A percentile compares a stretch with the other conserved stretches of the same genome.
Evolutionary conservation across 2,329 filamentous ascomycete species (phyloP).

Genomic region (Alternaria sp.): DNA sequence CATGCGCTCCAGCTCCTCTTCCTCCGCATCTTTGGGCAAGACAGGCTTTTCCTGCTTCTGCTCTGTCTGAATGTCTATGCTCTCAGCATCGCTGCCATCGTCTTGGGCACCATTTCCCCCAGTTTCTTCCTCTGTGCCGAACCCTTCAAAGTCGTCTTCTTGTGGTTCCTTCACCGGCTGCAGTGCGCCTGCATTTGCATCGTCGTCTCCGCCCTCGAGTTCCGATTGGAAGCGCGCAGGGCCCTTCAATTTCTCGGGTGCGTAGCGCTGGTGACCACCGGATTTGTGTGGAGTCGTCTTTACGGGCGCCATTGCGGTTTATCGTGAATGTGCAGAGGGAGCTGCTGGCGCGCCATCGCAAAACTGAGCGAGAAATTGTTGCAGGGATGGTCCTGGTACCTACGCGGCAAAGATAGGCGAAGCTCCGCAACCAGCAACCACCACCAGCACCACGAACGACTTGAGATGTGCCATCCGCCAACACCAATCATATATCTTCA

Average conservation of each 20-base stretch:
- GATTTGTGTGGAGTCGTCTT: constrained; percentile 35
- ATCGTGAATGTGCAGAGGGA: constrained; percentile 24
- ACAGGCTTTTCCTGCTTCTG: constrained; percentile 37
- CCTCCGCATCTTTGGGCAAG: constrained; percentile 77
- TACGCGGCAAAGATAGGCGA: constrained; percentile 29
- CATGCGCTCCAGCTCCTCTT: constrained; percentile 84
- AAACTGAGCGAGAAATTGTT: constrained; percentile 45
- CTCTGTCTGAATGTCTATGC: constrained; percentile 32
- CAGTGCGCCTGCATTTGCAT: constrained; percentile 36
- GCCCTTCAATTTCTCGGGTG: constrained; percentile 26
- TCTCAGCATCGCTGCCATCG: constrained; percentile 32
- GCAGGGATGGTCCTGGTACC: constrained; percentile 40
- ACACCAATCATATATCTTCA: neutral
- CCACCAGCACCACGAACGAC: neutral
- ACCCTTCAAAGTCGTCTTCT: constrained; percentile 41
- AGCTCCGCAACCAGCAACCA: constrained; percentile 25
- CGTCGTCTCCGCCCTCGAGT: constrained; percentile 33
- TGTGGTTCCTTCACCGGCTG: constrained; percentile 29
- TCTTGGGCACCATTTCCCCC: constrained; percentile 13
- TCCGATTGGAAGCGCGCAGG: constrained; percentile 24
- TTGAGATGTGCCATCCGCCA: neutral
- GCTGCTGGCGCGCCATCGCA: constrained; percentile 27
- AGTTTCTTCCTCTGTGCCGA: constrained; percentile 27
- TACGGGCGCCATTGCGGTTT: constrained; percentile 42
- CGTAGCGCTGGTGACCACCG: constrained; percentile 34